Percentiles rank a stretch among this genome's conserved stretches.
These are phyloP conservation scores for Exophiala dermatitidis DNA, from an alignment of 2,329 filamentous ascomycete genomes.

Conservation along the genomic window DNA sequence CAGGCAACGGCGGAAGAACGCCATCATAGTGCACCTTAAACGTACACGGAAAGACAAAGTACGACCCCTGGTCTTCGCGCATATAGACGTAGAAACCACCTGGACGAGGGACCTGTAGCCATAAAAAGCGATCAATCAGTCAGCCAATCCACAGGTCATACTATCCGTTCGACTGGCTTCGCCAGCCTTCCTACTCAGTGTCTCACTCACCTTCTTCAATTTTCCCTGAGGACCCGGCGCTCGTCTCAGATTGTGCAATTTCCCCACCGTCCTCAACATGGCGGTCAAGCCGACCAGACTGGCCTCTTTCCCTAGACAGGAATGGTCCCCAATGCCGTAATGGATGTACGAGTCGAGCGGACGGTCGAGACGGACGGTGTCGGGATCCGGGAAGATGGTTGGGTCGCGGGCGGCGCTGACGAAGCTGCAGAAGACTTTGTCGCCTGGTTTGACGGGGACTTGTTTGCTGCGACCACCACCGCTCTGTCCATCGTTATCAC, in stretches of 20 bases:
- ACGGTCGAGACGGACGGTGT: conserved; percentile 55
- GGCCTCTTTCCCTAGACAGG: conserved; percentile 55
- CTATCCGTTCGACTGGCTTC: too few species aligned
- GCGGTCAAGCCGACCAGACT: conserved; percentile 57
- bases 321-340: conserved; percentile 56
- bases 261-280: conserved; percentile 61
- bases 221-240: conserved; percentile 58
- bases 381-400: conserved; percentile 54
- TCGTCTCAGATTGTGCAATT: conserved; percentile 53
- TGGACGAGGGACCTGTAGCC: conserved; percentile 46
- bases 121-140: too few species aligned
- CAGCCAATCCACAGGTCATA: too few species aligned
- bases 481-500: conserved; percentile 37
- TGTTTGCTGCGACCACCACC: too few species aligned
- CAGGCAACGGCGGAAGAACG: conserved; percentile 27
- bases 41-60: conserved; percentile 46
- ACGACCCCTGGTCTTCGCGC: conserved; percentile 57
- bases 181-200: not conserved
- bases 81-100: conserved; percentile 56
- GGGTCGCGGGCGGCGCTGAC: conserved; percentile 52
- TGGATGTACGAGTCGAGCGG: conserved; percentile 59
- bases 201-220: conserved; percentile 49
- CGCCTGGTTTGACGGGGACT: conserved; percentile 48
- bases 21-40: conserved; percentile 42
- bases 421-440: conserved; percentile 59